These are phyloP conservation scores for Pelargonium citronellum DNA, from an alignment of 441 rosid genomes.

Conservation along the genomic window DNA sequence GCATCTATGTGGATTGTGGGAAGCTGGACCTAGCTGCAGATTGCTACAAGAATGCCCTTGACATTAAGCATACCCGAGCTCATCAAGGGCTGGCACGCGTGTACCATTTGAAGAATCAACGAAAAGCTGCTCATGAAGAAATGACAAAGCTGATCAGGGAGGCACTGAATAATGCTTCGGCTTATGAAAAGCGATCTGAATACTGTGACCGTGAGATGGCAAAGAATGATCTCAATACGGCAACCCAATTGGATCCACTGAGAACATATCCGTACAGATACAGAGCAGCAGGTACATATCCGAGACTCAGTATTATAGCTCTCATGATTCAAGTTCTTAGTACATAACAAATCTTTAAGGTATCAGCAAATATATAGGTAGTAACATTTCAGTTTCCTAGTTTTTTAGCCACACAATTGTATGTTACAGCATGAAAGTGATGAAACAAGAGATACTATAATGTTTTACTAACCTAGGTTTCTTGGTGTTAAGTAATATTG, in stretches of 20 bases:
- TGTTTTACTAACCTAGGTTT: background rate
- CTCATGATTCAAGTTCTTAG: too few species aligned
- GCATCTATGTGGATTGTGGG: conserved; percentile 75
- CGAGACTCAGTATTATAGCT: background rate
- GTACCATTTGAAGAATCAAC: conserved; percentile 68
- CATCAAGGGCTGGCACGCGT: conserved; percentile 97
- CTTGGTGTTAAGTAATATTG: background rate
- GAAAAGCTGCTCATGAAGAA: conserved; percentile 85
- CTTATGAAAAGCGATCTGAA: conserved; percentile 91
- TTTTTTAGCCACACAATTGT: background rate
- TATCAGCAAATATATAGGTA: background rate
- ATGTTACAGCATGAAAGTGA: background rate
- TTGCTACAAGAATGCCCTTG: conserved; percentile 80
- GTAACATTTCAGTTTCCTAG: background rate
- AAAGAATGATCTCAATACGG: conserved; percentile 71
- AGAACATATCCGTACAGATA: conserved; percentile 95
- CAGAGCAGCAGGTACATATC: conserved; percentile 77
- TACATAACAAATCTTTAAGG: too few species aligned
- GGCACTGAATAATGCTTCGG: conserved; percentile 85
- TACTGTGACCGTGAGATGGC: conserved; percentile 96
- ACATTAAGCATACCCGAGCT: conserved; percentile 92
- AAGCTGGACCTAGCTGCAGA: conserved; percentile 90
- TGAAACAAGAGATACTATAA: background rate
- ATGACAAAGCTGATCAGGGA: conserved; percentile 93
- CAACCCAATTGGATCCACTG: conserved; percentile 80